Percentiles rank a stretch among this genome's conserved stretches.
Conservation (phyloP, 345 rosid genomes). For the Acer yangbiense region DNA sequence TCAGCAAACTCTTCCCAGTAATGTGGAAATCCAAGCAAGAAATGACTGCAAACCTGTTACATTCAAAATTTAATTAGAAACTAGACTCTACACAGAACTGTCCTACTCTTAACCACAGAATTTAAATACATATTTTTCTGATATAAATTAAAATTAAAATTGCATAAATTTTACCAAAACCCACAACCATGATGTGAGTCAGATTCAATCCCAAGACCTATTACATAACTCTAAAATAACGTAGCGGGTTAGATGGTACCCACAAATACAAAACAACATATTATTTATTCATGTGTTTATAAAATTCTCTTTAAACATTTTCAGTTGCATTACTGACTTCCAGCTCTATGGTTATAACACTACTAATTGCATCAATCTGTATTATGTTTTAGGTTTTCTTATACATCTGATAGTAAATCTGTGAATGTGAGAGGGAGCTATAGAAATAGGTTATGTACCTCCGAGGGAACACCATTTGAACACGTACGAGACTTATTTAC, state of each 20-base stretch:
- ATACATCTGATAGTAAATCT: neutral
- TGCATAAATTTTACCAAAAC: neutral
- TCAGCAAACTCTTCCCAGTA: constrained; percentile 44
- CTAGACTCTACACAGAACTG: neutral
- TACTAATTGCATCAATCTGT: no score
- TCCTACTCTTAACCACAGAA: neutral
- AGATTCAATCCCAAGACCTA: neutral
- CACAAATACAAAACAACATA: neutral
- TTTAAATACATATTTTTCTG: neutral
- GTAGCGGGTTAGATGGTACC: no score
- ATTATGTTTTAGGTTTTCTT: no score
- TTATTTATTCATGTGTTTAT: neutral
- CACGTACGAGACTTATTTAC: constrained; percentile 40
- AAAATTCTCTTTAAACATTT: neutral
- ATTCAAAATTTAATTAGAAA: neutral
- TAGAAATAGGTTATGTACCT: constrained; percentile 27
- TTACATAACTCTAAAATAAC: neutral
- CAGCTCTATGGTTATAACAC: neutral
- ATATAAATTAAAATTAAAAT: neutral
- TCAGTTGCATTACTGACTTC: neutral
- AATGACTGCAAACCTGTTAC: constrained; percentile 46
- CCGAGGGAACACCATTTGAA: constrained; percentile 47
- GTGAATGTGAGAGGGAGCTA: neutral
- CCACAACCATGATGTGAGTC: neutral
- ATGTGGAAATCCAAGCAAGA: constrained; percentile 53